Evolutionary conservation across 1,284 basidiomycete genomes (phyloP).

Genomic region (Cutaneotrichosporon sp.): DNA sequence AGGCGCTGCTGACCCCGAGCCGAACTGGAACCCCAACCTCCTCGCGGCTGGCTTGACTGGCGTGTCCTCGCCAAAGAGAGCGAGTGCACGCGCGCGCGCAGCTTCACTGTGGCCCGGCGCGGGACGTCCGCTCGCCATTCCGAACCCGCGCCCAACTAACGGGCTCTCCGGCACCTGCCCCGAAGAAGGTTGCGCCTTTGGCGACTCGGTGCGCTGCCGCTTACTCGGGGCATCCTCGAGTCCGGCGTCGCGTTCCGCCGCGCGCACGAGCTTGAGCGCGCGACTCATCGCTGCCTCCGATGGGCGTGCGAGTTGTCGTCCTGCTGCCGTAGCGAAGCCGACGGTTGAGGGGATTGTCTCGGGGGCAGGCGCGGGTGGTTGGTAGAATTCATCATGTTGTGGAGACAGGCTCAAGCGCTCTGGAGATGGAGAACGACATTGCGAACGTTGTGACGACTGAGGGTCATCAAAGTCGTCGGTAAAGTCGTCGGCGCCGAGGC

Average conservation of each 20-base stretch:
- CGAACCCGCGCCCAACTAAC: constrained; percentile 17
- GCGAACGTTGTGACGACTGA: neutral
- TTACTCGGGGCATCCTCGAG: constrained; percentile 21
- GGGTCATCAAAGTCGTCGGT: constrained; percentile 18
- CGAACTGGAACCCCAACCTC: constrained; percentile 6
- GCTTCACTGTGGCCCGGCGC: constrained; percentile 4
- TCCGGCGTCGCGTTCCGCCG: constrained; percentile 23
- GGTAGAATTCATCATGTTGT: constrained; percentile 12
- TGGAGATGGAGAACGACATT: neutral
- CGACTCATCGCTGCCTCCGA: constrained; percentile 32
- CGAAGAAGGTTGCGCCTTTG: neutral
- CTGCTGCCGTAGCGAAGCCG: constrained; percentile 38
- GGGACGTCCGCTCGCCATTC: constrained; percentile 17
- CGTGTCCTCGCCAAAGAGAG: constrained; percentile 20
- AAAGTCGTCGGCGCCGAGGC: constrained; percentile 36
- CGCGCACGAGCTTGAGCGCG: constrained; percentile 32
- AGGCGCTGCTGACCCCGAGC: neutral
- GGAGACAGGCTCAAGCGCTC: neutral
- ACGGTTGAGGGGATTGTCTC: constrained; percentile 25
- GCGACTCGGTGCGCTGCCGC: constrained; percentile 12
- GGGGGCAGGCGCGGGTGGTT: constrained; percentile 13
- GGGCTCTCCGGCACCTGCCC: constrained; percentile 6
- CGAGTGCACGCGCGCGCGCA: constrained; percentile 16
- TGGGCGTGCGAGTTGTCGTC: constrained; percentile 32
- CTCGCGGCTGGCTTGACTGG: constrained; percentile 3